Base-by-base conservation (phyloP, 2,329 filamentous ascomycete genomes). In the Sphaceloma murrayae region DNA sequence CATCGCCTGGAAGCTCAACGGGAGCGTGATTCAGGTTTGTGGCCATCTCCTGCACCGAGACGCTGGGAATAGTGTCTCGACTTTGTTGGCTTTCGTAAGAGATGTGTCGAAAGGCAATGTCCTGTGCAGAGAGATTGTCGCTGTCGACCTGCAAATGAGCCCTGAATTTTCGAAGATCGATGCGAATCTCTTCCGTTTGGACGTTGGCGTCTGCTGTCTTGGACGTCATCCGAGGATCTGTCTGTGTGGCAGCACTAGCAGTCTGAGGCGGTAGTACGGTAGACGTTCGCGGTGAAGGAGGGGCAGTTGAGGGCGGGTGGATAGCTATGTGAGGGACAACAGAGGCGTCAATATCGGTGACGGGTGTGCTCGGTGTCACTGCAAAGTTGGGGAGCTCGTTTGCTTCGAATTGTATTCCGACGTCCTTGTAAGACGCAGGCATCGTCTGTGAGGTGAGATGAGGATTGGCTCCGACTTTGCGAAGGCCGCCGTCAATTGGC, bases 101-200 rank as follows among this genome's bases (percentile, higher is more conserved):
- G 9, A 36, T 34, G 2, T 30, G 42, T 19, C 42, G 30, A 8
- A n/a, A 16, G 1, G 27, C 22, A 4, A 11, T 40, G 6, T 13
- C 6, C n/a, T 10, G 9, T n/a, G n/a, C n/a, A 7, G 24, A 7
- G 3, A 13, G 3, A 5, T 34, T 16, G 29, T 34, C 42, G 14
- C 14, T 6, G 13, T 29, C 31, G 6, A 22, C 13, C 5, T 22
- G 17, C 31, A 45, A 13, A 22, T 45, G 42, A 6, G 30, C 42
- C 14, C 14, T 36, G 29, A 45, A 45, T 10, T 27, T 17, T 7
- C 42, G 8, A 14, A 78, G 77, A 57, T 94, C 88, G 4, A 93
- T 76, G 45, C 85, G 77, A 47, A 96, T 95, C 48, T 85, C 84
- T 53, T 96, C 88, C 0, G 91, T 98, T 67, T 98, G 91, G 47